Percentiles rank a stretch among this genome's conserved stretches.
phyloP scores from a whole-genome alignment of 495 filamentous ascomycete species.

The Podospora australis region DNA sequence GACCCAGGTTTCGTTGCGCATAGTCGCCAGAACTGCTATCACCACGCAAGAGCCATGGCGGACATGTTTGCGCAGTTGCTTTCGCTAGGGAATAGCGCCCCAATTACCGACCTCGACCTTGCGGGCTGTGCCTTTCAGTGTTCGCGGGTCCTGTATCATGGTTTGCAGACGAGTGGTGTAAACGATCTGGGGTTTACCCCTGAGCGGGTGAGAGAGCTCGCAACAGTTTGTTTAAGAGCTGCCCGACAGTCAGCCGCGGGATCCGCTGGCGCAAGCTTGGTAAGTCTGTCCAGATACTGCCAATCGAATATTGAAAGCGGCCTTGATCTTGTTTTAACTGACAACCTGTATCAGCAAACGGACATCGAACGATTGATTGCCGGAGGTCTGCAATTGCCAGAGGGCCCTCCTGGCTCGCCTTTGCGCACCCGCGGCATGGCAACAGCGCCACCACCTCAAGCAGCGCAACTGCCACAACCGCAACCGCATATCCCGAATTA shows the following conservation, averaged over 20 bases:
- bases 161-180: slow-evolving; percentile 19
- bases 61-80: slow-evolving; percentile 41
- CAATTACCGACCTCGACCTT: slow-evolving; percentile 42
- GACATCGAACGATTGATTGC: slow-evolving; percentile 41
- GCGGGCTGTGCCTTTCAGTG: slow-evolving; percentile 45
- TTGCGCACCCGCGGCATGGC: slow-evolving; percentile 4
- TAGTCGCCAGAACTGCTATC: slow-evolving; percentile 36
- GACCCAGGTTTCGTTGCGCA: slow-evolving; percentile 34
- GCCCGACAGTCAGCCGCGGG: slow-evolving; percentile 22
- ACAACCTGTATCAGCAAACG: slow-evolving; percentile 27
- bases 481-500: no score
- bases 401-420: slow-evolving; percentile 1
- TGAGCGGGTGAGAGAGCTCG: slow-evolving; percentile 24
- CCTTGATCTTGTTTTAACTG: no score
- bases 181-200: slow-evolving; percentile 19
- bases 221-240: slow-evolving; percentile 21
- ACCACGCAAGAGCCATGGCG: slow-evolving; percentile 42
- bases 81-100: slow-evolving; percentile 31
- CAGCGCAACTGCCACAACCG: not conserved
- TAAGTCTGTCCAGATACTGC: slow-evolving; percentile 27
- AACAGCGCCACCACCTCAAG: not conserved
- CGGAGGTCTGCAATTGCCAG: slow-evolving; percentile 22
- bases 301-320: no score
- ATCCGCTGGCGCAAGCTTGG: slow-evolving; percentile 33
- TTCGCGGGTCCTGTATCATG: slow-evolving; percentile 34